Conservation (phyloP, 352 stramenopile genomes). For the Halophytophthora polymorphica region DNA sequence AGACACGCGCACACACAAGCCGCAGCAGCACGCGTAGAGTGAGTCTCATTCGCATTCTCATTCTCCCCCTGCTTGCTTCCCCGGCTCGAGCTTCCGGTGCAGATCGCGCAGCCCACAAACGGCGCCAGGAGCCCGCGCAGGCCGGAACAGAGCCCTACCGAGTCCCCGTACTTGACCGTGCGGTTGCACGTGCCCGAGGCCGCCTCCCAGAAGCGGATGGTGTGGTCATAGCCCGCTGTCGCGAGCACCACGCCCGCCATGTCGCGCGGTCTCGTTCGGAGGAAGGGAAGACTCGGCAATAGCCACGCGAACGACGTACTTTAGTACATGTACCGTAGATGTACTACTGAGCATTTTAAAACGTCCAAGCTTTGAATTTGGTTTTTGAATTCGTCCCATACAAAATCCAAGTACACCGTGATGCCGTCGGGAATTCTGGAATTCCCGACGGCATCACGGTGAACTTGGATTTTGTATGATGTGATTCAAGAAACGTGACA, state of each 20-base stretch:
- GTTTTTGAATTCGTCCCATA: slow-evolving; percentile 15
- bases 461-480: no score
- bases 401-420: no score
- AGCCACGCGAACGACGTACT: slow-evolving; percentile 7
- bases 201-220: slow-evolving; percentile 98
- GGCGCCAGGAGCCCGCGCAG: slow-evolving; percentile 2
- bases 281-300: slow-evolving; percentile 3
- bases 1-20: not conserved
- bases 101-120: no score
- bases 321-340: not conserved
- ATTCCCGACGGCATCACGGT: no score
- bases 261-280: slow-evolving; percentile 4
- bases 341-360: not conserved
- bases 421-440: no score
- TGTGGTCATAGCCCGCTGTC: slow-evolving; percentile 97
- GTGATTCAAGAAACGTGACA: no score
- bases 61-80: no score
- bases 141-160: slow-evolving; percentile 37
- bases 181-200: slow-evolving; percentile 93
- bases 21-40: not conserved
- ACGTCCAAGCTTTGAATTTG: not conserved
- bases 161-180: slow-evolving; percentile 95
- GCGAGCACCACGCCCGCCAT: slow-evolving; percentile 94
- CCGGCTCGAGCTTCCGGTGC: no score
- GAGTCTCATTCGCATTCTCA: no score